phyloP scores from a whole-genome alignment of 192 early-diverging fungal species.

The Podila epicladia region DNA sequence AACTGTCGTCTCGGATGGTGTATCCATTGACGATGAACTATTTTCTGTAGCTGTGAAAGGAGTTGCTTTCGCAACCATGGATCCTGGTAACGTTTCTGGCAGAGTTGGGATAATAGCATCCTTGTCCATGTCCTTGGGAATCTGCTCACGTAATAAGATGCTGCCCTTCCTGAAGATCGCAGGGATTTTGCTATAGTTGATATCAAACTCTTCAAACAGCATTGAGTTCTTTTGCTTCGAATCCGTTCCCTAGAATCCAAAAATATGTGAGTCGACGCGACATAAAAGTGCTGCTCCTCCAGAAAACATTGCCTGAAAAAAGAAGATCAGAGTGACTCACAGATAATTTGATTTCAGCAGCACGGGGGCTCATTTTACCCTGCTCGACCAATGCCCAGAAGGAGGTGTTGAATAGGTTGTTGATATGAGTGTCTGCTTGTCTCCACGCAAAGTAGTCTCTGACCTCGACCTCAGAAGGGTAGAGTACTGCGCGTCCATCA shows the following conservation, averaged over 20 bases:
- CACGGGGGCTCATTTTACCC: conserved; percentile 69
- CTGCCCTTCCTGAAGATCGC: conserved; percentile 92
- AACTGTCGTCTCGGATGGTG: neutral
- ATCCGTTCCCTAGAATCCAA: conserved; percentile 73
- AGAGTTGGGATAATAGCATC: conserved; percentile 36
- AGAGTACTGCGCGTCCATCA: conserved; percentile 89
- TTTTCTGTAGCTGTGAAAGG: neutral
- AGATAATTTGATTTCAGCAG: conserved; percentile 79
- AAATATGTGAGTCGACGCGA: neutral
- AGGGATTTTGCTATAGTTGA: conserved; percentile 89
- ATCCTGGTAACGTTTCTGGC: conserved; percentile 43
- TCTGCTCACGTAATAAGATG: conserved; percentile 72
- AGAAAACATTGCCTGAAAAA: neutral
- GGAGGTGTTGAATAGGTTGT: conserved; percentile 96
- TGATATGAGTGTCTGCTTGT: conserved; percentile 94
- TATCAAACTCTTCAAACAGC: conserved; percentile 81
- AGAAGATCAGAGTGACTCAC: conserved; percentile 51
- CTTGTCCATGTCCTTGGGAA: conserved; percentile 42
- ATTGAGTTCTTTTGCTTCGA: conserved; percentile 93
- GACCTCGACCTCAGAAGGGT: conserved; percentile 84
- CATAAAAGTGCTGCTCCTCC: neutral
- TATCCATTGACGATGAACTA: too few species aligned
- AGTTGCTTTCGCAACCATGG: conserved; percentile 11
- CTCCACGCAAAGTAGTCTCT: conserved; percentile 96
- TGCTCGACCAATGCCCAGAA: conserved; percentile 91